Evolutionary conservation across 805 yeast genomes (phyloP).

Genomic region (Barnettozyma botsteinii): DNA sequence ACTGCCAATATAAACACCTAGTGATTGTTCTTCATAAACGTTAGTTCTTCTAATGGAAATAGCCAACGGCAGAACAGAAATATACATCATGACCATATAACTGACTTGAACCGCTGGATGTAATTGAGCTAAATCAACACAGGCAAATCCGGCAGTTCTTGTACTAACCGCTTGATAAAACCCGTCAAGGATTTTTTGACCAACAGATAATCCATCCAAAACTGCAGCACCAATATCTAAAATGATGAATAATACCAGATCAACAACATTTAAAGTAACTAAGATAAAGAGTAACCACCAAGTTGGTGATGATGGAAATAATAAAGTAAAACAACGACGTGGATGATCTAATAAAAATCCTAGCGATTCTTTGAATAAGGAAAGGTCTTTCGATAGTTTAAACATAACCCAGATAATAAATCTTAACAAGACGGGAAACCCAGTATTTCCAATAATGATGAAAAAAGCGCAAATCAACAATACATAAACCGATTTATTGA

Average conservation of each 20-base stretch:
- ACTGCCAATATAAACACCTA: conserved; percentile 70
- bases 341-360: conserved; percentile 93
- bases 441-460: conserved; percentile 89
- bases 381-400: conserved; percentile 59
- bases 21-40: conserved; percentile 94
- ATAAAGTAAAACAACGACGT: conserved; percentile 87
- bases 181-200: conserved; percentile 74
- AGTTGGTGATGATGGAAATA: conserved; percentile 90
- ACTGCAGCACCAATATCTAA: conserved; percentile 58
- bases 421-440: conserved; percentile 81
- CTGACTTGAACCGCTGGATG: conserved; percentile 93
- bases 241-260: conserved; percentile 72
- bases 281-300: conserved; percentile 88
- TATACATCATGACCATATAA: conserved; percentile 96
- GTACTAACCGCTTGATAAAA: conserved; percentile 87
- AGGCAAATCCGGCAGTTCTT: conserved; percentile 88
- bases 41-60: conserved; percentile 94
- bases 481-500: conserved; percentile 57
- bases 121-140: conserved; percentile 59
- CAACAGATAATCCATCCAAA: conserved; percentile 51
- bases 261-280: conserved; percentile 66
- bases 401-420: conserved; percentile 76
- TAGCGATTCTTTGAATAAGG: conserved; percentile 64
- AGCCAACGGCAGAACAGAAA: conserved; percentile 93
- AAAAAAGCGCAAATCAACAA: conserved; percentile 61